Evolutionary conservation across 257 asterid species (phyloP).

Genomic region (Solanum clarkiae): DNA sequence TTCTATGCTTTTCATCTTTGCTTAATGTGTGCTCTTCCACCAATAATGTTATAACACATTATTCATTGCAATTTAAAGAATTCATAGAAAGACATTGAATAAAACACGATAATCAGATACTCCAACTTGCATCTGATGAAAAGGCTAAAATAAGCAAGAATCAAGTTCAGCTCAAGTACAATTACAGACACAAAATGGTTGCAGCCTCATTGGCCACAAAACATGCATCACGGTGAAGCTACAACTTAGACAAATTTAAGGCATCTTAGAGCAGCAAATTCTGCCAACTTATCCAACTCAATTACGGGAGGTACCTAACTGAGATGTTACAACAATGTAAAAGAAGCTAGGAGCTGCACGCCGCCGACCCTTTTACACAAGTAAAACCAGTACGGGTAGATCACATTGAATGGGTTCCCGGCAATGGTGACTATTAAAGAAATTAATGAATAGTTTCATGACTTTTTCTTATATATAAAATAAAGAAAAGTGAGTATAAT

Average conservation of each 20-base stretch:
- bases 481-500: neutral
- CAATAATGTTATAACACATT: neutral
- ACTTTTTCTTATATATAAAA: neutral
- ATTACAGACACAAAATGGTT: neutral
- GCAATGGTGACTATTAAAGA: neutral
- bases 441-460: neutral
- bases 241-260: neutral
- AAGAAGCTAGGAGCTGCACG: neutral
- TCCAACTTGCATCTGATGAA: neutral
- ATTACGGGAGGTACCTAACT: neutral
- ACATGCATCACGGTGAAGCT: neutral
- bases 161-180: neutral
- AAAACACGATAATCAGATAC: neutral
- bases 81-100: neutral
- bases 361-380: neutral
- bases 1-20: neutral
- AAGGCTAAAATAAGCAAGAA: neutral
- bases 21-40: neutral
- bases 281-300: neutral
- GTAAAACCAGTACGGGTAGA: neutral
- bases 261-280: neutral
- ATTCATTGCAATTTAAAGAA: neutral
- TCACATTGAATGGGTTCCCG: neutral
- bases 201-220: neutral
- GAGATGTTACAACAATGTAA: neutral